Conservation (phyloP, 2,329 filamentous ascomycete genomes). For the Seiridium unicorne region DNA sequence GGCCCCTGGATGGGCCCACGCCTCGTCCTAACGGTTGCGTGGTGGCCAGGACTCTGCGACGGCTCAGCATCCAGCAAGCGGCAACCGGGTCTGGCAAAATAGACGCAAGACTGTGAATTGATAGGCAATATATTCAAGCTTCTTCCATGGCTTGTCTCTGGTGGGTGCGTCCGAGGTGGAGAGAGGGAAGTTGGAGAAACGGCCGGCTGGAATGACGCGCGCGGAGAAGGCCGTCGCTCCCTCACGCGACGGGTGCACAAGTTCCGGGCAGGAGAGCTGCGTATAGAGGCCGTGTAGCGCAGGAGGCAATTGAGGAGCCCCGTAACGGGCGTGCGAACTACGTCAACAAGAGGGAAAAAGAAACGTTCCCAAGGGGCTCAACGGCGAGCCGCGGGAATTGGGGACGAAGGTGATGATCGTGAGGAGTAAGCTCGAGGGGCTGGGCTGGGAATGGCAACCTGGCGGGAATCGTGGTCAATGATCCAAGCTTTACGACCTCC, state of each 20-base stretch:
- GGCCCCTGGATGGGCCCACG: background rate
- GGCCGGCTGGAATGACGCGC: background rate
- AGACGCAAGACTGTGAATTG: background rate
- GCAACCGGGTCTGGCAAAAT: background rate
- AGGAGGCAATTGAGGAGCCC: background rate
- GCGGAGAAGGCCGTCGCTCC: background rate
- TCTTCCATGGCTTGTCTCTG: background rate
- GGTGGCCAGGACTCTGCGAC: background rate
- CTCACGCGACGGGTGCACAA: background rate
- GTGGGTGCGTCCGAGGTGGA: background rate
- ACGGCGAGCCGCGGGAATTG: background rate
- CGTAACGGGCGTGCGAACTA: background rate
- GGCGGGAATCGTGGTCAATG: constrained; percentile 1
- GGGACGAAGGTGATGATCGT: background rate
- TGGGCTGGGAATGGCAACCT: background rate
- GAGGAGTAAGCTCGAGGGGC: background rate
- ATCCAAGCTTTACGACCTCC: background rate
- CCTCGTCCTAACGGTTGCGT: background rate
- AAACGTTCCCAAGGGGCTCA: no score
- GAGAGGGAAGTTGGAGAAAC: constrained; percentile 1
- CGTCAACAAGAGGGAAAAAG: background rate
- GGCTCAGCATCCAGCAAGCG: background rate
- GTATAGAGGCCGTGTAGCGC: background rate
- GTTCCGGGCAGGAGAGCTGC: background rate
- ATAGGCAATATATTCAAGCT: background rate